A percentile compares a stretch with the other conserved stretches of the same genome.
Conservation (phyloP, 2,329 filamentous ascomycete genomes). For the Aspergillus intermedius region DNA sequence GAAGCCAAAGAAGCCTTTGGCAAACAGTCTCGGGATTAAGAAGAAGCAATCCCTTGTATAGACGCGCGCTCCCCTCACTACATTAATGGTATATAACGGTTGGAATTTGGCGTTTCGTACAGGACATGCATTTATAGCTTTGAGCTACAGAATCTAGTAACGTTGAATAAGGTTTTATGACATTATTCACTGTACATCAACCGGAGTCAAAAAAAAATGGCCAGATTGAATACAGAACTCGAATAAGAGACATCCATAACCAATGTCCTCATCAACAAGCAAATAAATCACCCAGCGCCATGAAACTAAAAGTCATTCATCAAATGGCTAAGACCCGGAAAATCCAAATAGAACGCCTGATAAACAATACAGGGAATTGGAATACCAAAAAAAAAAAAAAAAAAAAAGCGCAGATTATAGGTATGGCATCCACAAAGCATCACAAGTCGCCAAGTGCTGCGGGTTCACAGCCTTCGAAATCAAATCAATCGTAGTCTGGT, state of each 20-base stretch:
- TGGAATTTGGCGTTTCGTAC: constrained; percentile 8
- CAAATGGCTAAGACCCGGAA: constrained; percentile 8
- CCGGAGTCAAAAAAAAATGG: constrained; percentile 6
- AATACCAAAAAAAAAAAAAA: constrained; percentile 7
- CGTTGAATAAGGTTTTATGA: not conserved
- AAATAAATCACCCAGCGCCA: not conserved
- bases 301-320: too few relatives aligned
- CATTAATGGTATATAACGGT: not conserved
- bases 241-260: not conserved
- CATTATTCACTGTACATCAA: constrained; percentile 6
- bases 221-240: constrained; percentile 3
- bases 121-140: not conserved
- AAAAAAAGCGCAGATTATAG: constrained; percentile 46
- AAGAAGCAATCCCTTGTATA: constrained; percentile 59
- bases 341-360: constrained; percentile 7
- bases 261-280: not conserved
- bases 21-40: constrained; percentile 74
- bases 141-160: constrained; percentile 1
- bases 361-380: constrained; percentile 1
- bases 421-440: constrained; percentile 97
- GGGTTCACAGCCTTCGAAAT: constrained; percentile 92
- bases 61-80: not conserved
- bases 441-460: constrained; percentile 76
- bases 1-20: constrained; percentile 82
- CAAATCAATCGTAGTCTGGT: constrained; percentile 93